These are phyloP conservation scores for Psilocybe azurescens DNA, from an alignment of 768 basidiomycete genomes.

Conservation along the genomic window DNA sequence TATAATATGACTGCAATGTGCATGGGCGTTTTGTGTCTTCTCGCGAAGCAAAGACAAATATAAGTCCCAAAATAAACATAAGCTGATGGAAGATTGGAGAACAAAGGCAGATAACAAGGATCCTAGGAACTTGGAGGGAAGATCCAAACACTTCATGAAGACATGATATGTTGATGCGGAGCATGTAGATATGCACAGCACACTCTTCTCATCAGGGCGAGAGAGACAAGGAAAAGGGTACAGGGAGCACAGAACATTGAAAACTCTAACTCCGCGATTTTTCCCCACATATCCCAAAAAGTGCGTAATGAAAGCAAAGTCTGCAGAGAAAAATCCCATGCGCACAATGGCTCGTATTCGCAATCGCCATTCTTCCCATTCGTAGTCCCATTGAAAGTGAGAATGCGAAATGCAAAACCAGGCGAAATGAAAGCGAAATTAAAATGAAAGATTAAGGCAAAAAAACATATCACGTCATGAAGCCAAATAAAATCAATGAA, in stretches of 20 bases:
- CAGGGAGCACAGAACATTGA: constrained; percentile 9
- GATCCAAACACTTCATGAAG: neutral
- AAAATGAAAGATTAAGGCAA: neutral
- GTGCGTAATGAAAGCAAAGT: constrained; percentile 9
- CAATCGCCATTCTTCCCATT: neutral
- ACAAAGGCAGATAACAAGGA: constrained; percentile 14
- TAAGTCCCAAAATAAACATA: neutral
- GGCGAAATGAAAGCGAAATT: neutral
- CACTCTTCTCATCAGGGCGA: neutral
- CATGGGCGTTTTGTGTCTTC: neutral
- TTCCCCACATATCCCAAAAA: constrained; percentile 18
- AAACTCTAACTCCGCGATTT: constrained; percentile 2
- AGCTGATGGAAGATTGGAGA: constrained; percentile 4
- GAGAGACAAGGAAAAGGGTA: too few relatives aligned
- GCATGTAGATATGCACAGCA: constrained; percentile 9
- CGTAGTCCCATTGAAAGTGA: neutral
- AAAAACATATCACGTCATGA: neutral
- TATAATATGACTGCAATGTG: neutral
- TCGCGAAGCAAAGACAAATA: neutral
- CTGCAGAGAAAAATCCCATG: neutral
- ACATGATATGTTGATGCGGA: constrained; percentile 5
- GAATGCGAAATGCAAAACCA: constrained; percentile 2
- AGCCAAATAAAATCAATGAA: neutral
- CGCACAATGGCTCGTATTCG: neutral
- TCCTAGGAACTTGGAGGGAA: neutral